Evolutionary conservation across 768 basidiomycete genomes (phyloP).

Genomic region (Boletus tylopilopsis): DNA sequence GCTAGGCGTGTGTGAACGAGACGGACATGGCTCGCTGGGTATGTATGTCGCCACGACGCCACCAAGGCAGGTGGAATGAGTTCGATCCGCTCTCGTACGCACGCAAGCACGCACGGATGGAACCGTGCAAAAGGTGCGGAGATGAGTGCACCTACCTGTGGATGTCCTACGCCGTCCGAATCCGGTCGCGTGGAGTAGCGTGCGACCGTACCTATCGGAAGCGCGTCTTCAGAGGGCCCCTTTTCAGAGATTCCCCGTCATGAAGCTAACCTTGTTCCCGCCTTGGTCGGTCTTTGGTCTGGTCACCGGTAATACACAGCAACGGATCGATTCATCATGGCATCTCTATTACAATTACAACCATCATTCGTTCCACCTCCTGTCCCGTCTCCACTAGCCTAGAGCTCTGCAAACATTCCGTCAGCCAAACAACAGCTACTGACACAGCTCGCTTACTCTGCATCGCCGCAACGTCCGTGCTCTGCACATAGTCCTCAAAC

Average conservation of each 20-base stretch:
- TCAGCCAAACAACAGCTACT: background rate
- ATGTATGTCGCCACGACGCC: slow-evolving; percentile 14
- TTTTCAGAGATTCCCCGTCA: slow-evolving; percentile 20
- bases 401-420: slow-evolving; percentile 20
- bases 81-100: slow-evolving; percentile 23
- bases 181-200: slow-evolving; percentile 10
- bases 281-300: slow-evolving; percentile 9
- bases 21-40: slow-evolving; percentile 11
- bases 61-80: slow-evolving; percentile 17
- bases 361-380: slow-evolving; percentile 1
- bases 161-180: slow-evolving; percentile 20
- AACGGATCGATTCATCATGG: no score
- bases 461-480: slow-evolving; percentile 89
- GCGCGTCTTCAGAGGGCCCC: slow-evolving; percentile 7
- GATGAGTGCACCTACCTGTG: slow-evolving; percentile 21
- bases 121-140: no score
- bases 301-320: slow-evolving; percentile 22
- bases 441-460: slow-evolving; percentile 53
- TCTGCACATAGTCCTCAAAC: slow-evolving; percentile 88
- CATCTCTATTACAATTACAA: slow-evolving; percentile 7
- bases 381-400: background rate
- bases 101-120: no score
- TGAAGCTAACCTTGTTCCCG: slow-evolving; percentile 33
- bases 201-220: slow-evolving; percentile 17
- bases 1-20: slow-evolving; percentile 21